Conservation (phyloP, 148 eudicot genomes). For the Selenicereus undatus region DNA sequence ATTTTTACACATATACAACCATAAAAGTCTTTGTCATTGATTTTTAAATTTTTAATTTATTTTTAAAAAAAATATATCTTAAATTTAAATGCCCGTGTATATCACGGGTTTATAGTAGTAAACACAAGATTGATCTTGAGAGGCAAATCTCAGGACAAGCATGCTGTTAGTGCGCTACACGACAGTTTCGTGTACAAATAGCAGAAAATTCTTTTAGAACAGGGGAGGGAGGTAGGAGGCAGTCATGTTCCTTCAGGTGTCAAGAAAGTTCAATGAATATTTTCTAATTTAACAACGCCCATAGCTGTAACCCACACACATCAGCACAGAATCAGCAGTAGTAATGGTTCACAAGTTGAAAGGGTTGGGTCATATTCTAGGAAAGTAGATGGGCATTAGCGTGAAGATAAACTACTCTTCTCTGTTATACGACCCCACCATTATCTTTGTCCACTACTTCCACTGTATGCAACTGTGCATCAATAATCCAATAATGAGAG, state of each 20-base stretch:
- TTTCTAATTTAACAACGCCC: conserved; percentile 2
- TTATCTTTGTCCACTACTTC: conserved; percentile 21
- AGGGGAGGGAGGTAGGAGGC: neutral
- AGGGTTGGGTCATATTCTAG: conserved; percentile 20
- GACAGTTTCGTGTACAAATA: neutral
- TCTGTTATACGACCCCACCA: conserved; percentile 19
- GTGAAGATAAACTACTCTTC: conserved; percentile 17
- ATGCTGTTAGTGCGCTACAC: neutral
- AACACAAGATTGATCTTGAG: too few species aligned
- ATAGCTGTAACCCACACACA: conserved; percentile 23
- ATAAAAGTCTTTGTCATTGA: too few species aligned
- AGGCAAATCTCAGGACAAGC: neutral
- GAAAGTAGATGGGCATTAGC: conserved; percentile 20
- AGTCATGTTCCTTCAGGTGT: neutral
- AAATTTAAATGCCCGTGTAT: too few species aligned
- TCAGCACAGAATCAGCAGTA: conserved; percentile 17
- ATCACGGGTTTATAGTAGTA: too few species aligned
- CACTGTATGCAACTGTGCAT: conserved; percentile 18
- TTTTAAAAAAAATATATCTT: too few species aligned
- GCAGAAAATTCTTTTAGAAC: neutral
- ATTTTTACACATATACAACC: too few species aligned
- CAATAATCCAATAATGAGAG: conserved; percentile 22
- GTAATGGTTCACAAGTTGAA: conserved; percentile 15
- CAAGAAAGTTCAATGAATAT: neutral
- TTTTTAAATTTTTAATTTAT: too few species aligned